Evolutionary conservation across 2,329 filamentous ascomycete species (phyloP).

Genomic region (Lanzia echinophila): DNA sequence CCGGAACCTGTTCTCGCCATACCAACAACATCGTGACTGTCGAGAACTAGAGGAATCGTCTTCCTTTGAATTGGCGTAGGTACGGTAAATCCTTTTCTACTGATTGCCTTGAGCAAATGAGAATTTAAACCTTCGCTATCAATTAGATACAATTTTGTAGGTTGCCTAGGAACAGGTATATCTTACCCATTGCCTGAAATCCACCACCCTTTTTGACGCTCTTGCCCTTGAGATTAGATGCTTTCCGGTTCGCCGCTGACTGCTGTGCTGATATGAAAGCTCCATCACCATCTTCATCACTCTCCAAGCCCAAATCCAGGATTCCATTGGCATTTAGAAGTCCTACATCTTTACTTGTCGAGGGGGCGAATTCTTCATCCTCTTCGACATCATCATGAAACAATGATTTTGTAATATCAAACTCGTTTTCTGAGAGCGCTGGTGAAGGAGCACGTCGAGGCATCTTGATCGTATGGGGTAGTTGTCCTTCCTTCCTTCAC

Average conservation of each 20-base stretch:
- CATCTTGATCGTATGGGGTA: constrained; percentile 43
- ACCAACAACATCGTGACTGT: constrained; percentile 91
- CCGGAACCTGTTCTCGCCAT: constrained; percentile 99
- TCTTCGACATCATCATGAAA: constrained; percentile 55
- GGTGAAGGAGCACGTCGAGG: constrained; percentile 70
- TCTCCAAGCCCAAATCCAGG: constrained; percentile 49
- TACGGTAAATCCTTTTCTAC: constrained; percentile 88
- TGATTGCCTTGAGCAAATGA: constrained; percentile 81
- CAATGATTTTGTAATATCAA: constrained; percentile 79
- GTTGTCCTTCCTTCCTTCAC: background rate
- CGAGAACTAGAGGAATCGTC: constrained; percentile 84
- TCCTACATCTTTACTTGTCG: constrained; percentile 33
- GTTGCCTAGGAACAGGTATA: background rate
- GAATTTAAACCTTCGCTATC: constrained; percentile 59
- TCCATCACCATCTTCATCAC: constrained; percentile 64
- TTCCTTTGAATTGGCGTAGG: constrained; percentile 97
- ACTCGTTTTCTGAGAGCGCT: constrained; percentile 78
- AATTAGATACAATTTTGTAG: constrained; percentile 12
- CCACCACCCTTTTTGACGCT: constrained; percentile 92
- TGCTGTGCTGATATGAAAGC: constrained; percentile 87
- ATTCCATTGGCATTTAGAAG: constrained; percentile 56
- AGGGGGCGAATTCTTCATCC: constrained; percentile 34
- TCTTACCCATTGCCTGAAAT: constrained; percentile 84
- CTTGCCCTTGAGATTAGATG: constrained; percentile 73
- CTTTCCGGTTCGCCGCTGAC: constrained; percentile 80